These are phyloP conservation scores for Solanum tarapatanum DNA, from an alignment of 257 asterid genomes.

Conservation along the genomic window DNA sequence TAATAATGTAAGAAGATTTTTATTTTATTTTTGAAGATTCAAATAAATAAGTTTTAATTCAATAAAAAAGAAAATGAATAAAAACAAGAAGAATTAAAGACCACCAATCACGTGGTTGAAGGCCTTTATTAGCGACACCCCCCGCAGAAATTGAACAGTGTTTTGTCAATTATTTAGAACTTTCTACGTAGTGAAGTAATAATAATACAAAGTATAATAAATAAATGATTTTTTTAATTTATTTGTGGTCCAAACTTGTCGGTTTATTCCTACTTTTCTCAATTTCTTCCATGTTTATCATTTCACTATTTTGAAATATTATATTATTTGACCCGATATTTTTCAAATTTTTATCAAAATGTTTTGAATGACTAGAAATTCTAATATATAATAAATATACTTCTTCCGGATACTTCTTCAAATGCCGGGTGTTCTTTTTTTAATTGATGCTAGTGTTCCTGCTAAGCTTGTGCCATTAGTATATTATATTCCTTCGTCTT, in stretches of 20 bases:
- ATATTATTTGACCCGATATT: neutral
- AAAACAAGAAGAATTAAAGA: neutral
- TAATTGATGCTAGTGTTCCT: too few species aligned
- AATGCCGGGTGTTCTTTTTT: too few species aligned
- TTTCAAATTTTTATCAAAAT: neutral
- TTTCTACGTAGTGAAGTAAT: neutral
- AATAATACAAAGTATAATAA: neutral
- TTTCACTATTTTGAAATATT: neutral
- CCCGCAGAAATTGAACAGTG: neutral
- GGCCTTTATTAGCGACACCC: neutral
- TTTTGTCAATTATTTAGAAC: neutral
- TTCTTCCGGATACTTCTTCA: neutral
- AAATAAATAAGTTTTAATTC: too few species aligned
- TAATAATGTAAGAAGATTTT: neutral
- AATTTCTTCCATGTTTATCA: neutral
- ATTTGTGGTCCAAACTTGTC: neutral
- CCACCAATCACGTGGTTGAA: neutral
- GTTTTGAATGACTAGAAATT: neutral
- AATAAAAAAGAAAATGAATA: neutral
- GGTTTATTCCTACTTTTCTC: neutral
- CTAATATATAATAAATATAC: neutral
- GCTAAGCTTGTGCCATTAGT: too few species aligned
- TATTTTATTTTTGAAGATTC: neutral
- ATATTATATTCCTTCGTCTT: fast-evolving
- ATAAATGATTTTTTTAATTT: neutral